phyloP scores from a whole-genome alignment of 768 basidiomycete species.

The Asterophora lycoperdoides region DNA sequence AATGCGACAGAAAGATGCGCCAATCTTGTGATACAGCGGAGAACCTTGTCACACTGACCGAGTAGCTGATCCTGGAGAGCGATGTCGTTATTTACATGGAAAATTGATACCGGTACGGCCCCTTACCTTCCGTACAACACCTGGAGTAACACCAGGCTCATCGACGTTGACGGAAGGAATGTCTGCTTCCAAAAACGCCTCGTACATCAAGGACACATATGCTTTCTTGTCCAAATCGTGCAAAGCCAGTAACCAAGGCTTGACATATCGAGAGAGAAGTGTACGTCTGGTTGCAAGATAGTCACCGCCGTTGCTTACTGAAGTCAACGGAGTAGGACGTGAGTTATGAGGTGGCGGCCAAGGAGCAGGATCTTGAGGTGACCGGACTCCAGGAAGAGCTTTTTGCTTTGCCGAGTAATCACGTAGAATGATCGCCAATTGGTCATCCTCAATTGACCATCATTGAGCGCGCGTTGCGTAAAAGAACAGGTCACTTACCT shows the following conservation, averaged over 20 bases:
- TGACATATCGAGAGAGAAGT: conserved; percentile 52
- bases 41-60: conserved; percentile 34
- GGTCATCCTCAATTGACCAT: conserved; percentile 50
- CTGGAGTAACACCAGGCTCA: conserved; percentile 6
- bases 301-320: conserved; percentile 60
- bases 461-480: neutral
- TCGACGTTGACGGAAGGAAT: conserved; percentile 18
- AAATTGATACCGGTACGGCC: neutral
- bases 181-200: conserved; percentile 46
- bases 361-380: conserved; percentile 35
- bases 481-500: conserved; percentile 37
- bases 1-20: conserved; percentile 51
- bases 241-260: conserved; percentile 66
- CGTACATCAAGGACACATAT: conserved; percentile 53
- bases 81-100: neutral
- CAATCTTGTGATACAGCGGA: conserved; percentile 52
- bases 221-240: conserved; percentile 54
- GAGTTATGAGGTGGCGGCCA: conserved; percentile 49
- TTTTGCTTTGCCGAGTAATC: conserved; percentile 59
- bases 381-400: conserved; percentile 61
- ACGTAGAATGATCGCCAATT: conserved; percentile 60
- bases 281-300: conserved; percentile 59
- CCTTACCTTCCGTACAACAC: conserved; percentile 14
- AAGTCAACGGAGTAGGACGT: conserved; percentile 34
- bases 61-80: conserved; percentile 1